Base-by-base conservation (phyloP, 257 asterid species). In the Solanum medicagineum region DNA sequence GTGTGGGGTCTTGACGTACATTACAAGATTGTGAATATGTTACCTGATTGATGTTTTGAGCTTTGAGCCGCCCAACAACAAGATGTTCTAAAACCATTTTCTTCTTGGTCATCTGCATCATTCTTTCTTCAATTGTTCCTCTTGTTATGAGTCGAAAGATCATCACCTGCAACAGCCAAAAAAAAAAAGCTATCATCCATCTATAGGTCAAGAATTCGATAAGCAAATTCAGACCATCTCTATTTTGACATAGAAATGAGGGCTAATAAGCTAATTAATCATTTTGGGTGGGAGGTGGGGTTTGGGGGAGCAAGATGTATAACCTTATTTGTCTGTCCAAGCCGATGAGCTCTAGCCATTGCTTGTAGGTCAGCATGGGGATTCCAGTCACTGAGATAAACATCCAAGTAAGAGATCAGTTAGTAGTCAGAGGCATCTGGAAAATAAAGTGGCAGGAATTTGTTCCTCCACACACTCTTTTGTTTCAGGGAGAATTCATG, bases 61-160 rank as follows among this genome's bases (percentile, higher is more conserved):
- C 91, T 89, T 97, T 97, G 84, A 96, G 95, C 91, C 94, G 91
- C 80, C 99, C 99, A 59, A 97, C 99, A 87, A 97, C 99, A 13
- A 97, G 94, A 90, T 97, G 99, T 87, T 97, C 99, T 89, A 97
- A 90, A 87, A 97, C 94, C 99, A 97, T 97, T 93, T 97, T 97
- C 92, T 97, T 97, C 90, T 97, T 97, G n/a, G 99, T 97, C 99
- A 97, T 92, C 87, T 97, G 95, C 98, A 97, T 97, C 99, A 97
- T 97, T 88, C 98, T 91, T 91, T 97, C 99, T 88, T 97, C 99
- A 89, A 97, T 97, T 83, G 97, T 94, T 85, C 98, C 99, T 89
- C 98, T 91, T 45, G 96, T 81, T 85, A 97, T 84, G 83, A 97
- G 95, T 79, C 99, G 93, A 90, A 88, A 97, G 85, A 97, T 97